Conservation (phyloP, 2,329 filamentous ascomycete genomes). For the Fusarium vanettenii region DNA sequence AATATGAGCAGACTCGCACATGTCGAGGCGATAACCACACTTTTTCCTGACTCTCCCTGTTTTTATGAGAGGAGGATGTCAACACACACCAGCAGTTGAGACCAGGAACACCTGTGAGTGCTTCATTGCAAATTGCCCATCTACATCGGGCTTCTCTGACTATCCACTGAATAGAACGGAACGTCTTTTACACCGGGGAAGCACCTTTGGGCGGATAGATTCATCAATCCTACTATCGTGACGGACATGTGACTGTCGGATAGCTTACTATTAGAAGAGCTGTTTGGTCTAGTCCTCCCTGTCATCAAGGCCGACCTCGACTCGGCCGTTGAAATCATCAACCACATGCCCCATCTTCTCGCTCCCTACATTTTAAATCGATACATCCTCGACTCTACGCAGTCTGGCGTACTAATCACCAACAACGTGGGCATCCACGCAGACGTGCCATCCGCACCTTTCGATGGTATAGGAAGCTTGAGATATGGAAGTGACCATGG, state of each 20-base stretch:
- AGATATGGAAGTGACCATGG: background rate
- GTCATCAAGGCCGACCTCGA: background rate
- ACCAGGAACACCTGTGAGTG: background rate
- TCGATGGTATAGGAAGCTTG: background rate
- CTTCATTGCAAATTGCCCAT: background rate
- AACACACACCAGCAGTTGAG: background rate
- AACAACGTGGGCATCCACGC: background rate
- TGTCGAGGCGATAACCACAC: background rate
- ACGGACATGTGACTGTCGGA: background rate
- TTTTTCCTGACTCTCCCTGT: background rate
- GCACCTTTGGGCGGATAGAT: background rate
- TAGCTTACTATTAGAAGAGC: background rate
- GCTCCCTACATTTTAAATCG: background rate
- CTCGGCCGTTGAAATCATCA: background rate
- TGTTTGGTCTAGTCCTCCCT: background rate
- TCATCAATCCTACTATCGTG: background rate
- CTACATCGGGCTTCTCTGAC: background rate
- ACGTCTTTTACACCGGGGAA: background rate
- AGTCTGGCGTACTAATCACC: background rate
- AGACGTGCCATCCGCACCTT: background rate
- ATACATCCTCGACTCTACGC: background rate
- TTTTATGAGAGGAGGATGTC: background rate
- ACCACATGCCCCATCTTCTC: background rate
- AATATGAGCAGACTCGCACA: background rate
- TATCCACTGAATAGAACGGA: background rate